Evolutionary conservation across 177 flowering plant species (phyloP), one percentile per base, ranked within the genome.

Genomic region (Vitis hybrid): DNA sequence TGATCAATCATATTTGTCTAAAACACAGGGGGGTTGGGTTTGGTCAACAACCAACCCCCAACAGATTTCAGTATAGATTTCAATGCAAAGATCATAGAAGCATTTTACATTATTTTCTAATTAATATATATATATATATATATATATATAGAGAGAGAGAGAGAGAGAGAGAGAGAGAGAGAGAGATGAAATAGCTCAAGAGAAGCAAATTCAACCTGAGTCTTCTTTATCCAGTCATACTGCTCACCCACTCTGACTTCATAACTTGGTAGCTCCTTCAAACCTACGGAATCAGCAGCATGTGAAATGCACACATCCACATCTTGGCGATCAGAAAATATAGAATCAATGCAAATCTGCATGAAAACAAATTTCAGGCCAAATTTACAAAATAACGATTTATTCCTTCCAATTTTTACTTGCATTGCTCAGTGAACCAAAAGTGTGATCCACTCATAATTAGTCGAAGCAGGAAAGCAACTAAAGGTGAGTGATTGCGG

Each of bases 221-320:
- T 72, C 77, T 79, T 84, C 78, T 75, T 80, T 35, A 92, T 67
- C 98, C 98, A 94, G 73, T 92, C 89, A 62, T 64, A 70, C 40
- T 86, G 83, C 61, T 88, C 89, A 67, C 85, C 82, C 69, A 19
- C 70, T 70, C 67, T 66, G 68, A 92, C 81, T 70, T 86, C 81
- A 80, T 82, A 90, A 68, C 60, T 68, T 49, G 97, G 97, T 56
- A 76, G 68, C 59, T 86, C 85, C 62, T 85, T 79, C 88, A 94
- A 83, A 64, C 98, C 95, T 60, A 88, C 78, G 2, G 97, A 94
- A 81, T 85, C 81, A 64, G 90, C 86, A 62, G 97, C 97, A 67
- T 65, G 77, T 72, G 84, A 85, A 79, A 92, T 84, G 84, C 91
- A 80, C 15, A 68, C 56, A 18, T 57, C 72, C 56, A 91, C 87